Percentiles rank a stretch among this genome's conserved stretches.
These are phyloP conservation scores for Tetradesmus obliquus DNA, from an alignment of 139 green algal genomes.

Conservation along the genomic window DNA sequence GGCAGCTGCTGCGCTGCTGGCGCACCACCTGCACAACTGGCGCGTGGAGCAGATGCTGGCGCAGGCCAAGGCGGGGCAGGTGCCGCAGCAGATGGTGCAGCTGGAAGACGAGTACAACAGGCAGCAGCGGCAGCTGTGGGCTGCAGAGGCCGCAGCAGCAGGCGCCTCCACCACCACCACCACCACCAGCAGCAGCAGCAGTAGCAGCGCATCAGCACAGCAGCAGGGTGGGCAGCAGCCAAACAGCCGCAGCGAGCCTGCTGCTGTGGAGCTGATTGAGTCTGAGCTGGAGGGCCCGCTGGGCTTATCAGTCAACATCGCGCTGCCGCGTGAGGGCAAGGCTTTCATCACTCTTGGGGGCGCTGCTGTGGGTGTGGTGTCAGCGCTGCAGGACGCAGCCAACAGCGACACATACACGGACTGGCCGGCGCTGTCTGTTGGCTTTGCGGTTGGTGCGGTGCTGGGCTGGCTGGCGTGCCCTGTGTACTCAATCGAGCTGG, in stretches of 20 bases:
- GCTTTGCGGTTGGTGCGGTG: neutral
- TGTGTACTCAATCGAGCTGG: conserved; percentile 9
- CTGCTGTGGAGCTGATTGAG: neutral
- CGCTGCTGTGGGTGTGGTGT: neutral
- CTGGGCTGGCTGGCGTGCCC: conserved; percentile 15
- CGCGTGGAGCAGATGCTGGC: conserved; percentile 5
- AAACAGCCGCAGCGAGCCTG: neutral
- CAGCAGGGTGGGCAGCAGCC: neutral
- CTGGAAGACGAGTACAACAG: conserved; percentile 19
- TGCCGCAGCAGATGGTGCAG: neutral
- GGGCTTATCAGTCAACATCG: neutral
- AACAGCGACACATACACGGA: neutral
- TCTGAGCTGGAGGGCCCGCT: neutral
- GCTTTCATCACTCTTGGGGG: conserved; percentile 27
- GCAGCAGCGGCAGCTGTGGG: conserved; percentile 6
- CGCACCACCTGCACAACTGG: conserved; percentile 36
- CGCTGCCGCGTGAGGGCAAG: conserved; percentile 29
- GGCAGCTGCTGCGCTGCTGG: conserved; percentile 27
- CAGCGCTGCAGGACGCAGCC: conserved; percentile 2
- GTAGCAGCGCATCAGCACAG: neutral
- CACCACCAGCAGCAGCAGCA: neutral
- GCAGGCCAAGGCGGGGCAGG: neutral
- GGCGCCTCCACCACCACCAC: neutral
- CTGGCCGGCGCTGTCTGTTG: conserved; percentile 8
- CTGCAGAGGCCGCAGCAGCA: neutral